Conservation (phyloP, 345 rosid genomes). For the Linum tenue region DNA sequence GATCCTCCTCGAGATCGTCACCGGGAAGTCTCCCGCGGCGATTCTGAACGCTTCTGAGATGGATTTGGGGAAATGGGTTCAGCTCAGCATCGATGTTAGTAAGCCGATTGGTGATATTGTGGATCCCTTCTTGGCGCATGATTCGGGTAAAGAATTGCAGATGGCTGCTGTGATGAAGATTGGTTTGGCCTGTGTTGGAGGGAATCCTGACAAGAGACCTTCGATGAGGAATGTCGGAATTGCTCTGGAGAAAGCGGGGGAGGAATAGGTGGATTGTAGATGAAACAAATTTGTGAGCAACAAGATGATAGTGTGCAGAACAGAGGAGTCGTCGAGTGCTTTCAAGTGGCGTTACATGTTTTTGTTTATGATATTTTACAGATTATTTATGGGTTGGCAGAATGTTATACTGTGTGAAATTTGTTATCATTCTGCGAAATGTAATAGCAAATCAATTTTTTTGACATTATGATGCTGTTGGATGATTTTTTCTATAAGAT, state of each 20-base stretch:
- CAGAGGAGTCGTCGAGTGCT: no score
- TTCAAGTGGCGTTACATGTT: no score
- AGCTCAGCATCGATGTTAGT: constrained; percentile 16
- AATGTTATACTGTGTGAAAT: no score
- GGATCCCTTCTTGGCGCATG: constrained; percentile 20
- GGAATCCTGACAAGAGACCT: constrained; percentile 22
- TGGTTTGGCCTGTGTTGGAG: constrained; percentile 20
- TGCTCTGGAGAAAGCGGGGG: constrained; percentile 11
- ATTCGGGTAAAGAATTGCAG: constrained; percentile 11
- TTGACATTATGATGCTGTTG: no score
- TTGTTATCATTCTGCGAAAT: no score
- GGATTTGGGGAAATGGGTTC: constrained; percentile 20
- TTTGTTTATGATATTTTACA: no score
- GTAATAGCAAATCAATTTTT: no score
- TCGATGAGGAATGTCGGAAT: constrained; percentile 19
- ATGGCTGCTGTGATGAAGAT: constrained; percentile 17
- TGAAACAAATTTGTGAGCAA: no score
- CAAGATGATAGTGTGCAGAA: no score
- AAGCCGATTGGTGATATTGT: constrained; percentile 16
- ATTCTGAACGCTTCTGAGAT: constrained; percentile 16
- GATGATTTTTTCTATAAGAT: no score
- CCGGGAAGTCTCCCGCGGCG: constrained; percentile 17
- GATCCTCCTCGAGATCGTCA: constrained; percentile 18
- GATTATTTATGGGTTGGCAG: no score
- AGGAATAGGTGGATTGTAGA: no score